phyloP scores from a whole-genome alignment of 1,139 yeast genomes.

The Blastobotrys buckinghamii region DNA sequence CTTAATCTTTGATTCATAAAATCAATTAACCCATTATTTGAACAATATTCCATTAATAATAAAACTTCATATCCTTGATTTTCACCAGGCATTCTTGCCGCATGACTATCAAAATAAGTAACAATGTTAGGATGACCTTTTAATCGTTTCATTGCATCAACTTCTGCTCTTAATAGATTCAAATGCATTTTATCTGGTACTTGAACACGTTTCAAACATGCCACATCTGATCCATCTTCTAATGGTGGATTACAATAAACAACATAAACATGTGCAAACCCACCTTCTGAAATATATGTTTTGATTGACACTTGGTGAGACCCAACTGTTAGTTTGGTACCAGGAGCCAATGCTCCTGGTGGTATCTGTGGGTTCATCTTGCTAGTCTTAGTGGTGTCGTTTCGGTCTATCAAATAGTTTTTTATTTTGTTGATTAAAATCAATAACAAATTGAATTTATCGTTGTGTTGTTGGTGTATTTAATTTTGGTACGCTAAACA shows the following conservation, averaged over 20 bases:
- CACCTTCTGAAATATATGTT: slow-evolving; percentile 63
- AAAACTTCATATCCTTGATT: slow-evolving; percentile 67
- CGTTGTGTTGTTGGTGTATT: too few relatives aligned
- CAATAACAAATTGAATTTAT: too few relatives aligned
- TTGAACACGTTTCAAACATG: slow-evolving; percentile 67
- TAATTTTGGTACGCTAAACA: too few relatives aligned
- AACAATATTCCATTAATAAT: slow-evolving; percentile 85
- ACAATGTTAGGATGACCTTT: slow-evolving; percentile 76
- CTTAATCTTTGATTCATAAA: slow-evolving; percentile 89
- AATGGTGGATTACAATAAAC: slow-evolving; percentile 48
- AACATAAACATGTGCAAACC: slow-evolving; percentile 74
- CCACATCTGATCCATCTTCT: slow-evolving; percentile 29
- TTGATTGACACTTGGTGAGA: slow-evolving; percentile 53
- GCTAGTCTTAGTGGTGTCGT: background rate
- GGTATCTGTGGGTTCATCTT: slow-evolving; percentile 18
- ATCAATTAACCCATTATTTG: slow-evolving; percentile 77
- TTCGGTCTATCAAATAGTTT: too few relatives aligned
- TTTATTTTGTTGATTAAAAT: too few relatives aligned
- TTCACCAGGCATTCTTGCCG: slow-evolving; percentile 51
- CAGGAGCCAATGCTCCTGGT: slow-evolving; percentile 57
- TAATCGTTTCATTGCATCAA: slow-evolving; percentile 75
- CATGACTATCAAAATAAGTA: slow-evolving; percentile 89
- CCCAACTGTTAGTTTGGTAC: slow-evolving; percentile 61
- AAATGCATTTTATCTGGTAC: slow-evolving; percentile 70
- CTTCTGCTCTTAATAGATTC: slow-evolving; percentile 65